Evolutionary conservation across 129 eudicot genomes (phyloP).

Genomic region (Flaveria brownii): DNA sequence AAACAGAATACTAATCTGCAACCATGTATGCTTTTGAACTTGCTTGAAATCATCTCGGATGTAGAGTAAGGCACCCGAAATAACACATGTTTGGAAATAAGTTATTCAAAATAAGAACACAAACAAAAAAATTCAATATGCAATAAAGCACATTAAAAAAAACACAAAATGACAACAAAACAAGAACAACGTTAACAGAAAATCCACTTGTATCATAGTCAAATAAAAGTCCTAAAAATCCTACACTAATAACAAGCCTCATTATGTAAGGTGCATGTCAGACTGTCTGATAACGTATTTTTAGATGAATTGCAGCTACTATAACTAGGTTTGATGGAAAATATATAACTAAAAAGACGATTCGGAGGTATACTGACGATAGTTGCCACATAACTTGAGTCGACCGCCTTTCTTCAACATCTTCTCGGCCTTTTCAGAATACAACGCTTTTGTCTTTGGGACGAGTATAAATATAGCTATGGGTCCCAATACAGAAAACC

Average conservation of each 20-base stretch:
- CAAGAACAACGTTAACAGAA: neutral
- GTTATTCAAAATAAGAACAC: neutral
- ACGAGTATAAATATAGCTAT: constrained; percentile 47
- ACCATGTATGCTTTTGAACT: too few relatives aligned
- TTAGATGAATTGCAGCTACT: too few relatives aligned
- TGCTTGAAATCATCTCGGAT: constrained; percentile 17
- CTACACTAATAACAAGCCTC: constrained; percentile 18
- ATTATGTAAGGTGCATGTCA: constrained; percentile 23
- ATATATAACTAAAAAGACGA: neutral
- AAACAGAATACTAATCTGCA: too few relatives aligned
- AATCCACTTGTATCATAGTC: constrained; percentile 6
- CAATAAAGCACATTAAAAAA: too few relatives aligned
- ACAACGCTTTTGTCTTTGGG: constrained; percentile 47
- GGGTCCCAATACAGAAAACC: constrained; percentile 27
- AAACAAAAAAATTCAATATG: neutral
- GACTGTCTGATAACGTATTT: neutral
- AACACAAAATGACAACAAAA: neutral
- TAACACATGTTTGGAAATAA: constrained; percentile 47
- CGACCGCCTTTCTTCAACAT: constrained; percentile 26
- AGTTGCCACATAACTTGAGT: constrained; percentile 2
- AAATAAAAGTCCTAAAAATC: constrained; percentile 13
- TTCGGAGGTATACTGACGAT: neutral
- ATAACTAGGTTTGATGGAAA: neutral
- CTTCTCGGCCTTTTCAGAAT: constrained; percentile 53
- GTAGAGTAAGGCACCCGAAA: constrained; percentile 77